Percentiles rank a stretch among this genome's conserved stretches.
These are phyloP conservation scores for Tephrocybe rancida DNA, from an alignment of 768 basidiomycete genomes.

Conservation along the genomic window DNA sequence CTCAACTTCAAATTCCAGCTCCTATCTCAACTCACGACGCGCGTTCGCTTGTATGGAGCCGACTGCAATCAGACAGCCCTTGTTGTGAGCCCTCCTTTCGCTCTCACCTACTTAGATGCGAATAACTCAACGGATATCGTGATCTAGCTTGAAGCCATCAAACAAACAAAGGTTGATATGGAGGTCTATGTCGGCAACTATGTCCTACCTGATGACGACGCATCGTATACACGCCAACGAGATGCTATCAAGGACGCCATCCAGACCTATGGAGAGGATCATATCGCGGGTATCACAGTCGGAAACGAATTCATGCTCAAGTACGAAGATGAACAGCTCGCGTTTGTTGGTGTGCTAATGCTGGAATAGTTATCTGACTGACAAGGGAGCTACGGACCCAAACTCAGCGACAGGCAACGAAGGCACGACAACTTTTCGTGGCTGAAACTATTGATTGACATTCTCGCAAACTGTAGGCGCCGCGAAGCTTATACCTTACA, in stretches of 20 bases:
- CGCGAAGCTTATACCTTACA: constrained; percentile 57
- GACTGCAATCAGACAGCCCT: constrained; percentile 85
- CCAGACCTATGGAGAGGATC: constrained; percentile 71
- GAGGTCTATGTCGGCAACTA: constrained; percentile 78
- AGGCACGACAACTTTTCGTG: constrained; percentile 21
- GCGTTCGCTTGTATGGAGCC: constrained; percentile 81
- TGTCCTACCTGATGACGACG: constrained; percentile 55
- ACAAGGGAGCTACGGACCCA: constrained; percentile 48
- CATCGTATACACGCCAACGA: constrained; percentile 73
- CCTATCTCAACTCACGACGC: constrained; percentile 82
- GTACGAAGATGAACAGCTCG: constrained; percentile 36
- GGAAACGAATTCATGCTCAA: constrained; percentile 93
- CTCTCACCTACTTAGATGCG: background rate
- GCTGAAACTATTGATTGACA: background rate
- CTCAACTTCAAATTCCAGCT: constrained; percentile 45
- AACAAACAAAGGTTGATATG: constrained; percentile 85
- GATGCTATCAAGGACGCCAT: constrained; percentile 67
- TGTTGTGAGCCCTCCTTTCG: constrained; percentile 47
- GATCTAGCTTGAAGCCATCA: constrained; percentile 79
- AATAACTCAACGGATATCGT: background rate
- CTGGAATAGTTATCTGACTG: constrained; percentile 57
- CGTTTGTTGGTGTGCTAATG: background rate
- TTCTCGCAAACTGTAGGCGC: constrained; percentile 44
- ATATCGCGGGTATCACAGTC: constrained; percentile 83
- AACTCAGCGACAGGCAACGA: constrained; percentile 58